phyloP scores from a whole-genome alignment of 1,284 basidiomycete genomes.

The Ustilago loliicola region DNA sequence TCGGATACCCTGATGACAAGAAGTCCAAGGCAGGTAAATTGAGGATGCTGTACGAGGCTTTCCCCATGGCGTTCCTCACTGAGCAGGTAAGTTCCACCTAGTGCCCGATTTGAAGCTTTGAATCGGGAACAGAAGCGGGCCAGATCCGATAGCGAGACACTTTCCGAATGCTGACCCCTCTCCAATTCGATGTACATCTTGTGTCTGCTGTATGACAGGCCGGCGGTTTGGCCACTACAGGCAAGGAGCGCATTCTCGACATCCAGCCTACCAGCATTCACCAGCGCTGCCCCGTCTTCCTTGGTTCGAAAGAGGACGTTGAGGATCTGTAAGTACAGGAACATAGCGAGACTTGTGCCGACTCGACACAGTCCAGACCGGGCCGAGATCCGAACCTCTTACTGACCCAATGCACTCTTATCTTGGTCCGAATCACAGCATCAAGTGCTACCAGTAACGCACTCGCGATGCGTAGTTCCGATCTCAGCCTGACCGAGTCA shows the following conservation, averaged over 20 bases:
- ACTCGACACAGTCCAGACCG: not conserved
- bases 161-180: not conserved
- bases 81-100: constrained; percentile 76
- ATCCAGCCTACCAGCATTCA: constrained; percentile 90
- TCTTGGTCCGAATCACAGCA: not conserved
- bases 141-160: not conserved
- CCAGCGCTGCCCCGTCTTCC: constrained; percentile 91
- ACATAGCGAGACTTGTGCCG: not conserved
- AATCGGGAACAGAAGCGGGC: not conserved
- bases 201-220: constrained; percentile 75
- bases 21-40: constrained; percentile 97
- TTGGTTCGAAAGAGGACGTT: constrained; percentile 95
- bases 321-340: constrained; percentile 74
- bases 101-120: not conserved
- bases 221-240: constrained; percentile 95
- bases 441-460: constrained; percentile 24
- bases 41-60: constrained; percentile 94
- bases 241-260: constrained; percentile 90
- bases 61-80: constrained; percentile 98
- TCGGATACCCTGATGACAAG: constrained; percentile 98
- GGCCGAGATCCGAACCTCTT: constrained; percentile 1
- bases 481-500: not conserved
- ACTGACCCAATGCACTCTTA: not conserved
- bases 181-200: not conserved
- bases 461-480: not conserved